Evolutionary conservation across 768 basidiomycete species (phyloP).

Genomic region (Boletellus sp.): DNA sequence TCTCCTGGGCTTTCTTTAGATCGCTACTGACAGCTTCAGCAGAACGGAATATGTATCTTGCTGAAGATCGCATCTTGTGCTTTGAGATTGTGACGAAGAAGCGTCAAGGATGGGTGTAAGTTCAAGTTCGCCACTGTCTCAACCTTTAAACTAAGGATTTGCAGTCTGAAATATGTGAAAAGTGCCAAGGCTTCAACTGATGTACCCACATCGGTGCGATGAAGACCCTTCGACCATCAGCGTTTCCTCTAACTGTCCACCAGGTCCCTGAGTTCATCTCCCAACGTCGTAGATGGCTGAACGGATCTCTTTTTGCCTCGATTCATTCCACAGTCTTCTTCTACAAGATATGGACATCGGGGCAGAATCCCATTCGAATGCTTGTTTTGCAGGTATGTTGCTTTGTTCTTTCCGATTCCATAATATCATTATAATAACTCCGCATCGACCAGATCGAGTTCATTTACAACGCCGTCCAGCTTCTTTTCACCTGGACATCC

Average conservation of each 20-base stretch:
- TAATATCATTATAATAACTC: not conserved
- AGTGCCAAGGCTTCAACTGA: conserved; percentile 95
- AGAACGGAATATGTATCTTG: conserved; percentile 90
- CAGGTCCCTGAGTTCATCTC: conserved; percentile 91
- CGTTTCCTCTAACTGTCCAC: not conserved
- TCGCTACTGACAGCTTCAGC: conserved; percentile 4
- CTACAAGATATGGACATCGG: conserved; percentile 84
- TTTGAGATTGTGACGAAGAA: conserved; percentile 94
- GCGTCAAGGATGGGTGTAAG: conserved; percentile 75
- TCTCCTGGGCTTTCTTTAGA: not conserved
- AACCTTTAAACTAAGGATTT: not conserved
- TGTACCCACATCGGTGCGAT: conserved; percentile 72
- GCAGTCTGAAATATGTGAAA: conserved; percentile 83
- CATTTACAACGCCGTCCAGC: conserved; percentile 85
- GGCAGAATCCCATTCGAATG: conserved; percentile 87
- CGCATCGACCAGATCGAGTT: conserved; percentile 63
- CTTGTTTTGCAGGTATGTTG: conserved; percentile 52
- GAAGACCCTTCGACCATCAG: not conserved
- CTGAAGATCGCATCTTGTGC: conserved; percentile 87
- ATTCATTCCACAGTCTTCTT: conserved; percentile 90
- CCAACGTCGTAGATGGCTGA: conserved; percentile 85
- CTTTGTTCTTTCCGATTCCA: not conserved
- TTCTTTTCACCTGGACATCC: conserved; percentile 92
- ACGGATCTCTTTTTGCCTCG: conserved; percentile 89
- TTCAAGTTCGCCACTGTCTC: conserved; percentile 14